Evolutionary conservation across 1,139 yeast genomes (phyloP), one percentile per base, ranked within the genome.

Genomic region (Hanseniaspora uvarum): DNA sequence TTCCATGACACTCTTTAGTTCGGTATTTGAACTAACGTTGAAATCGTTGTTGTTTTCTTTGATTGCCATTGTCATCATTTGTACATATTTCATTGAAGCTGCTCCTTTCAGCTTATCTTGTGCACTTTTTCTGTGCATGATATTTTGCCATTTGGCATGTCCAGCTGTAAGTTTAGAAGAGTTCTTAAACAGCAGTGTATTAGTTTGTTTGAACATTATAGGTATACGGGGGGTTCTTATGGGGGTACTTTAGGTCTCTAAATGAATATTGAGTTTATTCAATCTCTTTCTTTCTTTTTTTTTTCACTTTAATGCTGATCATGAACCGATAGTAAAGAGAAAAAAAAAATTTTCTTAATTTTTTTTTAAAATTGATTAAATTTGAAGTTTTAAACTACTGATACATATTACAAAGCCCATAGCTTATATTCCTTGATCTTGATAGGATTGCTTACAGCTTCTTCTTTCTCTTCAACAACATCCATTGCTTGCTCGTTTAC

Each of bases 111-210:
- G 31, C 18, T 50, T 50, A 68, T 92, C 98, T 64, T 88, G 87
- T 59, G 87, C 86, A 55, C 95, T 95, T 69, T 92, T 92, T 65
- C 86, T 94, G 63, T 88, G 96, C 64, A 88, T 83, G 60, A 92
- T 92, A 54, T 86, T 87, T 45, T 94, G 86, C 98, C 98, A 92
- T 68, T 89, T 92, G 43, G 86, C 83, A 67, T 92, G 98, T 0
- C 98, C 70, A 26, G 53, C 53, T 21, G 31, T 14, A 4, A 28
- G 16, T 6, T 16, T 18, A 14, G 33, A 16, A 24, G 49, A 21
- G 21, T 19, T 21, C 39, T 46, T 54, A 7, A 43, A 38, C 3
- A 34, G n/a, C 1, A 24, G n/a, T 2, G 2, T n/a, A 5, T 14
- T 11, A 38, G 46, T 31, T 21, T 28, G 14, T 33, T 36, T 52